These are phyloP conservation scores for Saprolegnia parasitica DNA, from an alignment of 352 stramenopile species.

Conservation along the genomic window DNA sequence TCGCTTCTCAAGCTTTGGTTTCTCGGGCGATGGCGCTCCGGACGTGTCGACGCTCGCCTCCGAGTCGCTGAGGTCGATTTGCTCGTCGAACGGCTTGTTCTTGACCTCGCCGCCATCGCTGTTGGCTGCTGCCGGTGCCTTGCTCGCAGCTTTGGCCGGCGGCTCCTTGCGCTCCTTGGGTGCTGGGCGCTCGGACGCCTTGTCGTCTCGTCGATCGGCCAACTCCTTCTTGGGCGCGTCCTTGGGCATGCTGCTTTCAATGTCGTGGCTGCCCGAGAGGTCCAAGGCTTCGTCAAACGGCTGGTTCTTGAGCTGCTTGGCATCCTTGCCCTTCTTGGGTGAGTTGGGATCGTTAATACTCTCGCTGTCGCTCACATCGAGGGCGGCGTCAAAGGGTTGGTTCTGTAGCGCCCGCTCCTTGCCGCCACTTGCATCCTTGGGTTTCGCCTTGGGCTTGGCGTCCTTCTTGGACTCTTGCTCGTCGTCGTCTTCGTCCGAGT, in stretches of 20 bases:
- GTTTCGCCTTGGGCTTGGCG: slow-evolving; percentile 3
- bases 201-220: slow-evolving; percentile 31
- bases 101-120: slow-evolving; percentile 51
- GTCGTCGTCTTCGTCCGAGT: slow-evolving; percentile 28
- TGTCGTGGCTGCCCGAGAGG: slow-evolving; percentile 71
- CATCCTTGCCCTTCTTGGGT: slow-evolving; percentile 36
- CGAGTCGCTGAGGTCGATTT: slow-evolving; percentile 83
- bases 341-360: slow-evolving; percentile 17
- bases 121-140: slow-evolving; percentile 26
- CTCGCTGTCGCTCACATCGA: slow-evolving; percentile 31
- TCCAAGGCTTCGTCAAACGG: slow-evolving; percentile 82
- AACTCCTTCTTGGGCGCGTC: slow-evolving; percentile 24
- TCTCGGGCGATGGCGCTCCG: slow-evolving; percentile 57
- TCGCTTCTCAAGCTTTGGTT: slow-evolving; percentile 27
- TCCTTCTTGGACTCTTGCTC: slow-evolving; percentile 23
- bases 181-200: not conserved
- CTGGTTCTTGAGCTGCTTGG: slow-evolving; percentile 66
- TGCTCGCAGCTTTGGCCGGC: not conserved
- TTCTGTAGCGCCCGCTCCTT: slow-evolving; percentile 27
- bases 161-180: not conserved
- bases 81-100: slow-evolving; percentile 83
- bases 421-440: not conserved
- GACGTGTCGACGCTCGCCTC: slow-evolving; percentile 81
- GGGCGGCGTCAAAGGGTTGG: slow-evolving; percentile 25
- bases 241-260: slow-evolving; percentile 45